Evolutionary conservation across 2,329 filamentous ascomycete species (phyloP).

Genomic region (Trichoderma sp.): DNA sequence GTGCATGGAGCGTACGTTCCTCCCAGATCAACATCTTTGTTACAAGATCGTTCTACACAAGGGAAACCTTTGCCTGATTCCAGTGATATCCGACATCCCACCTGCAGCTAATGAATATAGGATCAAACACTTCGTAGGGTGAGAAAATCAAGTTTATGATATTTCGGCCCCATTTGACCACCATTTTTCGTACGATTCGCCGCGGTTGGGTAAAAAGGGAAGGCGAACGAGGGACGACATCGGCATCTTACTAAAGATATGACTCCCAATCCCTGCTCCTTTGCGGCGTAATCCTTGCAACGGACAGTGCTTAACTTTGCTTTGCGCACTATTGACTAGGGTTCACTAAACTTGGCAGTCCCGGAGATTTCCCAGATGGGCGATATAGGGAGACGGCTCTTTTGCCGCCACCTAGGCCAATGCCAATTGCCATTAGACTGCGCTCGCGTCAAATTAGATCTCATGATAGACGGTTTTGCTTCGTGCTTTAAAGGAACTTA

Average conservation of each 20-base stretch:
- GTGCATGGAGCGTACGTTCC: background rate
- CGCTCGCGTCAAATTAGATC: background rate
- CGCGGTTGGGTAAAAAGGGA: background rate
- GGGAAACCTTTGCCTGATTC: background rate
- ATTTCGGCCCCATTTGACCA: no score
- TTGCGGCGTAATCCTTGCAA: background rate
- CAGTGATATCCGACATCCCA: background rate
- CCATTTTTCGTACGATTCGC: background rate
- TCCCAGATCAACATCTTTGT: background rate
- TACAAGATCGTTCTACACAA: background rate
- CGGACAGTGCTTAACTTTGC: background rate
- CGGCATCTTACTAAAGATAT: background rate
- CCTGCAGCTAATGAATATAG: no score
- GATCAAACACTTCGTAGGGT: background rate
- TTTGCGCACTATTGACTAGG: background rate
- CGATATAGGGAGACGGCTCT: background rate
- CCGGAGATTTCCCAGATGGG: background rate
- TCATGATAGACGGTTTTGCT: background rate
- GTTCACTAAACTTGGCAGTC: background rate
- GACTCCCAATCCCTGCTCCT: background rate
- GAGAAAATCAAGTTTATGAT: background rate
- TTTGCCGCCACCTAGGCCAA: background rate
- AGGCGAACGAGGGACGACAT: background rate
- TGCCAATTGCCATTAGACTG: background rate
- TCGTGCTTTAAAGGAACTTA: background rate